These are phyloP conservation scores for Botrytis hyacinthi DNA, from an alignment of 2,329 filamentous ascomycete genomes.

Conservation along the genomic window DNA sequence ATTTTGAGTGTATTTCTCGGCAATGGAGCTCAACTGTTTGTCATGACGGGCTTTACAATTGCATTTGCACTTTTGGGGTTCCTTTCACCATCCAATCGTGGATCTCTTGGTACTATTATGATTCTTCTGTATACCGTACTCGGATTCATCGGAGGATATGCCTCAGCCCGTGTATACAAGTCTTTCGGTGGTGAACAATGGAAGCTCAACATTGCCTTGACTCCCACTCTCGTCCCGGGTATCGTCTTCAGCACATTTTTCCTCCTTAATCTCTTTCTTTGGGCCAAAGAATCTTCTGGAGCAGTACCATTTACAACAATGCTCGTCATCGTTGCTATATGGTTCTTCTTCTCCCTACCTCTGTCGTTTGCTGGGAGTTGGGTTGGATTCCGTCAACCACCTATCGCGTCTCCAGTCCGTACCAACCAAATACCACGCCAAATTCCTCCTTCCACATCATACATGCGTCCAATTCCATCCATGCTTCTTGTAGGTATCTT, in stretches of 20 bases:
- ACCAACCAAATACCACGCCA: slow-evolving; percentile 98
- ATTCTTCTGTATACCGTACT: slow-evolving; percentile 91
- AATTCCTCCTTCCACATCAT: slow-evolving; percentile 80
- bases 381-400: slow-evolving; percentile 78
- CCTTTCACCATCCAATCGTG: slow-evolving; percentile 91
- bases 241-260: slow-evolving; percentile 89
- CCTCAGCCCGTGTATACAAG: slow-evolving; percentile 90
- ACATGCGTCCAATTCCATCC: slow-evolving; percentile 81
- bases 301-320: slow-evolving; percentile 97
- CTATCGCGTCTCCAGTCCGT: slow-evolving; percentile 76
- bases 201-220: slow-evolving; percentile 90
- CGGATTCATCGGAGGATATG: slow-evolving; percentile 88
- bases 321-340: slow-evolving; percentile 88
- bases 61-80: slow-evolving; percentile 91
- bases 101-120: slow-evolving; percentile 89
- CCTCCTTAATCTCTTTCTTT: slow-evolving; percentile 92
- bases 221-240: slow-evolving; percentile 79
- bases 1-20: slow-evolving; percentile 85
- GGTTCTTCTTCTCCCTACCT: slow-evolving; percentile 95
- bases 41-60: slow-evolving; percentile 95
- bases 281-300: slow-evolving; percentile 87
- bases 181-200: slow-evolving; percentile 87
- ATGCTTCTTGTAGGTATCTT: slow-evolving; percentile 90
- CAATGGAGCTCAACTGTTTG: slow-evolving; percentile 93
- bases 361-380: slow-evolving; percentile 88